Evolutionary conservation across 23 red algal genomes (phyloP).

Genomic region (Cyanidioschyzon merolae): DNA sequence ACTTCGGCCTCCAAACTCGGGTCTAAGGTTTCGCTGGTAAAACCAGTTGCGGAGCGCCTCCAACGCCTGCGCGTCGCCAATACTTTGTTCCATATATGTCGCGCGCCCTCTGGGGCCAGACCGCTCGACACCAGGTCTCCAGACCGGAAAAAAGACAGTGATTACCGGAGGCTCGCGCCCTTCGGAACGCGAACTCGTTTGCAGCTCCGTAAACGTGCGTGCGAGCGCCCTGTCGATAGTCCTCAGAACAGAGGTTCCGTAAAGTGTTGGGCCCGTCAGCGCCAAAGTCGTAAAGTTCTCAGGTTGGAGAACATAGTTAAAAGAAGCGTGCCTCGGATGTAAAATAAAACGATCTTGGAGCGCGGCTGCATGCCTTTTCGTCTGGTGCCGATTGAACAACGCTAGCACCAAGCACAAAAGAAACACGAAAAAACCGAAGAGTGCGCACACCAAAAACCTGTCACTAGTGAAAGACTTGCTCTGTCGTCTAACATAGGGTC

Average conservation of each 20-base stretch:
- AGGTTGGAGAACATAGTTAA: neutral
- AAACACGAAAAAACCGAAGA: neutral
- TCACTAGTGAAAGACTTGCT: neutral
- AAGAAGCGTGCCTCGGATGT: neutral
- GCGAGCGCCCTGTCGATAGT: neutral
- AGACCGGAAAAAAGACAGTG: neutral
- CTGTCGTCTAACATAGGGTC: neutral
- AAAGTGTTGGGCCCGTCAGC: neutral
- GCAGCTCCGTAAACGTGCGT: neutral
- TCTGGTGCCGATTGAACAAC: neutral
- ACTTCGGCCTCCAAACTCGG: neutral
- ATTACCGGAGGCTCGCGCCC: neutral
- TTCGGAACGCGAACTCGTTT: neutral
- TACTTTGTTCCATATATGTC: neutral
- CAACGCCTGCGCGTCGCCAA: neutral
- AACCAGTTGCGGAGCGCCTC: neutral
- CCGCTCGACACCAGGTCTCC: neutral
- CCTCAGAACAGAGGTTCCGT: neutral
- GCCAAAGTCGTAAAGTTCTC: neutral
- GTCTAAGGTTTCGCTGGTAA: neutral
- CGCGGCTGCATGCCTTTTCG: neutral
- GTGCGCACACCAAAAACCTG: neutral
- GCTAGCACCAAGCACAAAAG: neutral
- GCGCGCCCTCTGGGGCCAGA: neutral
- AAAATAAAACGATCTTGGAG: neutral